Conservation (phyloP, 495 filamentous ascomycete genomes). For the Arthonia radiata region DNA sequence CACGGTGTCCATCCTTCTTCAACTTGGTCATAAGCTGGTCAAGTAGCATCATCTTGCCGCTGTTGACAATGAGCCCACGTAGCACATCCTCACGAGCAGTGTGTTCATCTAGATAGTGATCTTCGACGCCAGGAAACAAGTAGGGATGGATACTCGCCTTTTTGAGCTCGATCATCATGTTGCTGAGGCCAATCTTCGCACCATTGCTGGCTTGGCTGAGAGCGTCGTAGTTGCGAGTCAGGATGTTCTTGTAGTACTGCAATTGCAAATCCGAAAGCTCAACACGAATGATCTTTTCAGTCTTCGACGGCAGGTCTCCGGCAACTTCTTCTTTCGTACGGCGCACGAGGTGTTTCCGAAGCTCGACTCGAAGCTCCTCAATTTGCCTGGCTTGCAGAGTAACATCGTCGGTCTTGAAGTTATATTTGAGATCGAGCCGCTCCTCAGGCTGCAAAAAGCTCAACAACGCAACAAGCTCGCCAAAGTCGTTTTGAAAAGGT, state of each 20-base stretch:
- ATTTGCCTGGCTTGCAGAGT: slow-evolving; percentile 48
- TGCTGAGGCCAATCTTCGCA: slow-evolving; percentile 80
- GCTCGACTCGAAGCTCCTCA: slow-evolving; percentile 42
- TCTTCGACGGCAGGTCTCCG: slow-evolving; percentile 85
- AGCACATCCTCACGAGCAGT: slow-evolving; percentile 64
- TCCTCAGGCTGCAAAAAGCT: slow-evolving; percentile 90
- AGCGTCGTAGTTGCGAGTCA: slow-evolving; percentile 87
- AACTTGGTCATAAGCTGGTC: slow-evolving; percentile 81
- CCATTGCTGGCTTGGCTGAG: slow-evolving; percentile 72
- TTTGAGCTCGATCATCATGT: slow-evolving; percentile 99
- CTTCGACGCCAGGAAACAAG: slow-evolving; percentile 86
- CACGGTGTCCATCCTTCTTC: slow-evolving; percentile 74
- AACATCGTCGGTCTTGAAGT: slow-evolving; percentile 60
- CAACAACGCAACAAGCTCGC: slow-evolving; percentile 72
- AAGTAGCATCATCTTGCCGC: slow-evolving; percentile 97
- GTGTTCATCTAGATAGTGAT: slow-evolving; percentile 53
- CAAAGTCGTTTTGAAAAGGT: slow-evolving; percentile 88
- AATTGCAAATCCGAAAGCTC: slow-evolving; percentile 87
- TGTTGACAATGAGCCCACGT: slow-evolving; percentile 76
- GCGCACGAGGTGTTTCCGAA: slow-evolving; percentile 81
- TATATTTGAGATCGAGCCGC: no score
- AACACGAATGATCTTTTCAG: slow-evolving; percentile 93
- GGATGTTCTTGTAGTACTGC: slow-evolving; percentile 96
- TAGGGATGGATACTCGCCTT: slow-evolving; percentile 97
- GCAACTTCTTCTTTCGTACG: slow-evolving; percentile 94